phyloP scores from a whole-genome alignment of 805 yeast species.

The Limtongia smithiae region DNA sequence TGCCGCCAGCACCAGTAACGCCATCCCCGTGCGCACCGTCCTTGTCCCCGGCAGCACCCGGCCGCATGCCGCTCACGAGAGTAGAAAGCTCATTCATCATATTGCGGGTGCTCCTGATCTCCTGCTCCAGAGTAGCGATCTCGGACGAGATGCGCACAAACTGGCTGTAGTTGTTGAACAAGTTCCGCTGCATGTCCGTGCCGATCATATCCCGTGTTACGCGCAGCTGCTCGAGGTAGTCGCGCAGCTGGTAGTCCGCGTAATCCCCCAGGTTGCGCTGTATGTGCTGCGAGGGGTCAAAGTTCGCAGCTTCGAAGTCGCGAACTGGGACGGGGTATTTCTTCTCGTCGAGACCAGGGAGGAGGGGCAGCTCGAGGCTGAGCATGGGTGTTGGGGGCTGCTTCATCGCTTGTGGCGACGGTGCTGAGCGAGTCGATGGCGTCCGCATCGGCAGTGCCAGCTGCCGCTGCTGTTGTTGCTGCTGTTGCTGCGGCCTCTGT shows the following conservation, averaged over 20 bases:
- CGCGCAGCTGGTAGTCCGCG: conserved; percentile 24
- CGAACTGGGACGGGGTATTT: conserved; percentile 17
- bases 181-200: conserved; percentile 25
- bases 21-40: background rate
- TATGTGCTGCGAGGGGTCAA: conserved; percentile 9
- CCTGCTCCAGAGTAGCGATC: conserved; percentile 22
- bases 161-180: conserved; percentile 25
- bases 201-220: conserved; percentile 16
- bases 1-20: background rate
- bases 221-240: conserved; percentile 19
- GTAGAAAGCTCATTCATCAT: conserved; percentile 21
- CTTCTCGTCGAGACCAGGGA: conserved; percentile 16
- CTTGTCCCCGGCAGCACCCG: background rate
- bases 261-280: conserved; percentile 9
- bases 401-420: background rate
- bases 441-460: too few relatives aligned
- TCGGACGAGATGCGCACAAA: conserved; percentile 26
- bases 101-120: conserved; percentile 20
- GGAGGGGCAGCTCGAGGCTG: conserved; percentile 2
- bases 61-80: conserved; percentile 16
- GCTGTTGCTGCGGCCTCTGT: too few relatives aligned
- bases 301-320: conserved; percentile 13
- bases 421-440: background rate
- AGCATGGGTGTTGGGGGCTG: background rate
- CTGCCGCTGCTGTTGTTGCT: background rate